Conservation (phyloP, 352 stramenopile genomes). For the Lagenidium giganteum region DNA sequence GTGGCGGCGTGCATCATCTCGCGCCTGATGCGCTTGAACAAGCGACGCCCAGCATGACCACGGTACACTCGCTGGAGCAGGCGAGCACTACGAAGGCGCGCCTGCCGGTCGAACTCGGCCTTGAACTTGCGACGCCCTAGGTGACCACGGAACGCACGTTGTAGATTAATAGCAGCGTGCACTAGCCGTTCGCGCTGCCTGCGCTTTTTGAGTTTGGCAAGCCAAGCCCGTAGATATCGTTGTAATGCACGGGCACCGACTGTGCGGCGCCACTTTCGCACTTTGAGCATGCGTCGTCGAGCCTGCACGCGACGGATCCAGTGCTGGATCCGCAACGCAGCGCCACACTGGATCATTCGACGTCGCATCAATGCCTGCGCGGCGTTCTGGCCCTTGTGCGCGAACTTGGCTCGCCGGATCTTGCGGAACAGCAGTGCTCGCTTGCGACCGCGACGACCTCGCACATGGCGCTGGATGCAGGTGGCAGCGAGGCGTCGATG, state of each 20-base stretch:
- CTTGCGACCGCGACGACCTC: slow-evolving; percentile 41
- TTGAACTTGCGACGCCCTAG: slow-evolving; percentile 24
- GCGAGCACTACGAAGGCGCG: slow-evolving; percentile 17
- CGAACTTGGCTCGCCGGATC: slow-evolving; percentile 46
- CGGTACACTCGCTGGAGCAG: slow-evolving; percentile 45
- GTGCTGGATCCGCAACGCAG: slow-evolving; percentile 35
- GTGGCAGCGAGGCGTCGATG: slow-evolving; percentile 24
- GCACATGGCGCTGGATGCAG: slow-evolving; percentile 36
- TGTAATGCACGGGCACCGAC: slow-evolving; percentile 43
- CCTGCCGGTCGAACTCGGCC: slow-evolving; percentile 20
- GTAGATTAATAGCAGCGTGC: slow-evolving; percentile 28
- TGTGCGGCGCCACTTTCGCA: slow-evolving; percentile 34
- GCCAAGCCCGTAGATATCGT: slow-evolving; percentile 44
- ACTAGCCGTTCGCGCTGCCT: slow-evolving; percentile 29
- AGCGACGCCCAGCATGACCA: slow-evolving; percentile 23
- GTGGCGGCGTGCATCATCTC: slow-evolving; percentile 31
- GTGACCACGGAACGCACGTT: slow-evolving; percentile 45
- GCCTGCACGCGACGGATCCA: slow-evolving; percentile 39
- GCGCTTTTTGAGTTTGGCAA: slow-evolving; percentile 24
- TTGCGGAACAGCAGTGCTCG: slow-evolving; percentile 60
- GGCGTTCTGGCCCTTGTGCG: slow-evolving; percentile 48
- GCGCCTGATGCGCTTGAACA: slow-evolving; percentile 15
- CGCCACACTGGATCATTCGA: slow-evolving; percentile 37
- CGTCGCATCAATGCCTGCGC: slow-evolving; percentile 40
- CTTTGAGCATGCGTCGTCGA: slow-evolving; percentile 32